Evolutionary conservation across 441 rosid species (phyloP).

Genomic region (Lepidium campestre): DNA sequence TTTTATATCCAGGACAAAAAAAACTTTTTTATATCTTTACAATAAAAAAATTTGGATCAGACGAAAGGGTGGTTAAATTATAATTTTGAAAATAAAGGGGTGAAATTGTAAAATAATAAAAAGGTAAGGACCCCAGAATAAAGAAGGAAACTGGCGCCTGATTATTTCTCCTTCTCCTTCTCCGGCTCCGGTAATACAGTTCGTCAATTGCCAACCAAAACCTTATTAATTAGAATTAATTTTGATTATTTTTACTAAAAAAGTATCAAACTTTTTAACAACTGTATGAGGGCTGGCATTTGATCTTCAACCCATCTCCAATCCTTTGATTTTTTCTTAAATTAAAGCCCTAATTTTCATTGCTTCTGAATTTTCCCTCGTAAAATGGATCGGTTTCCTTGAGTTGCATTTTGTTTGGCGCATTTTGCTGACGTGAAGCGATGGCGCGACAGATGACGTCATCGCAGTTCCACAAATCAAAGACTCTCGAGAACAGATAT

Average conservation of each 20-base stretch:
- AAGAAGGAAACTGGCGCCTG: background rate
- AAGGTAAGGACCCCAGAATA: background rate
- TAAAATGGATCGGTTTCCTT: slow-evolving; percentile 21
- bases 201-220: background rate
- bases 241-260: background rate
- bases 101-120: background rate
- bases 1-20: too few species aligned
- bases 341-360: slow-evolving; percentile 18
- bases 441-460: slow-evolving; percentile 84
- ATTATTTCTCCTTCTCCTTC: background rate
- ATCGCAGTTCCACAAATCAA: slow-evolving; percentile 79
- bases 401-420: slow-evolving; percentile 11
- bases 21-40: too few species aligned
- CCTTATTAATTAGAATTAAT: background rate
- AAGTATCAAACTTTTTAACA: background rate
- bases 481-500: slow-evolving; percentile 97
- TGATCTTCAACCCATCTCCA: slow-evolving; percentile 4
- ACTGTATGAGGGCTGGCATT: slow-evolving; percentile 16
- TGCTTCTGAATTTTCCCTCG: slow-evolving; percentile 20
- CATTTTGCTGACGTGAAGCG: slow-evolving; percentile 13
- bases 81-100: background rate
- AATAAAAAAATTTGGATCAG: too few species aligned
- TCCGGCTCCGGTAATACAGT: background rate
- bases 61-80: too few species aligned
- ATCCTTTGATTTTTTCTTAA: background rate